Evolutionary conservation across 1,284 basidiomycete genomes (phyloP).

Genomic region (Irpex sp.): DNA sequence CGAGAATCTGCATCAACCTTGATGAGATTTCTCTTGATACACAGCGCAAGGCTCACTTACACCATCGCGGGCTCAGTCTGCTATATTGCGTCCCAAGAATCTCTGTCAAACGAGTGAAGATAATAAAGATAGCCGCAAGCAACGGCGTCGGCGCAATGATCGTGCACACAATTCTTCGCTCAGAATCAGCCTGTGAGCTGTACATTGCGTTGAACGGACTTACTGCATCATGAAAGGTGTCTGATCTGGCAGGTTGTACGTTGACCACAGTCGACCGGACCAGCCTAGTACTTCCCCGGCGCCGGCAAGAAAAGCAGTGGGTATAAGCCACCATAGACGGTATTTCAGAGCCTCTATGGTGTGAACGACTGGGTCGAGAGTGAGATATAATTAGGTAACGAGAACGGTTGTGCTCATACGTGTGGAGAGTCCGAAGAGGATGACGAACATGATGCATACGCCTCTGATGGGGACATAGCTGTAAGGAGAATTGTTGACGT

Average conservation of each 20-base stretch:
- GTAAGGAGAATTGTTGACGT: conserved; percentile 11
- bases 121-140: conserved; percentile 44
- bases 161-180: conserved; percentile 26
- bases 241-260: conserved; percentile 16
- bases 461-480: conserved; percentile 20
- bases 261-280: conserved; percentile 33
- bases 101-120: conserved; percentile 39
- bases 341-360: conserved; percentile 37
- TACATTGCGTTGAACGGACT: conserved; percentile 27
- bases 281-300: conserved; percentile 51
- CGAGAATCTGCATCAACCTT: conserved; percentile 27
- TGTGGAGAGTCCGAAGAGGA: conserved; percentile 19
- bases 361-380: conserved; percentile 34
- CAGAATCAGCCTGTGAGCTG: conserved; percentile 28
- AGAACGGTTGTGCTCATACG: conserved; percentile 7
- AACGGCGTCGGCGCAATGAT: conserved; percentile 45
- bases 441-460: conserved; percentile 19
- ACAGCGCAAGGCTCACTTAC: conserved; percentile 37
- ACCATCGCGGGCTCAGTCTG: conserved; percentile 27
- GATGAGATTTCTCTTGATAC: neutral
- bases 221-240: conserved; percentile 29
- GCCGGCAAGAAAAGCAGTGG: conserved; percentile 47
- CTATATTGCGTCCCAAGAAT: conserved; percentile 34
- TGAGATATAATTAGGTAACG: neutral
- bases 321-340: conserved; percentile 50